Evolutionary conservation across 331 rosid species (phyloP).

Genomic region (Dryas integrifolia): DNA sequence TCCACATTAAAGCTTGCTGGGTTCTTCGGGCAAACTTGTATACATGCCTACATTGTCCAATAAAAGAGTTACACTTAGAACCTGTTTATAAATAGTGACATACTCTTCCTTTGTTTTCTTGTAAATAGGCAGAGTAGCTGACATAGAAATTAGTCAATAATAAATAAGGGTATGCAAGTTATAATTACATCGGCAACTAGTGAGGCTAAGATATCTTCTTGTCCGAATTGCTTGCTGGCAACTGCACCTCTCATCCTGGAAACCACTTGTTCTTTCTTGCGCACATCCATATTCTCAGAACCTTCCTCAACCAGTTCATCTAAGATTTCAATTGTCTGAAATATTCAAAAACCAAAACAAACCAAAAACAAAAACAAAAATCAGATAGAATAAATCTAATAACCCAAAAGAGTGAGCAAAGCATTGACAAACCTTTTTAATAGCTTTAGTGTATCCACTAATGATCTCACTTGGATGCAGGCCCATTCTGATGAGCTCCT

Average conservation of each 20-base stretch:
- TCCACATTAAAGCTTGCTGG: slow-evolving; percentile 81
- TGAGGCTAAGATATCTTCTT: slow-evolving; percentile 75
- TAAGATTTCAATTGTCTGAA: slow-evolving; percentile 62
- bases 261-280: slow-evolving; percentile 72
- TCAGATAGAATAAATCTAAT: background rate
- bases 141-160: background rate
- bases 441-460: slow-evolving; percentile 81
- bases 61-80: background rate
- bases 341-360: background rate
- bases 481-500: slow-evolving; percentile 92
- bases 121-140: background rate
- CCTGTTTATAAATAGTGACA: background rate
- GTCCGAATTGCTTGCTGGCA: slow-evolving; percentile 98
- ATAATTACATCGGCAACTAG: slow-evolving; percentile 68
- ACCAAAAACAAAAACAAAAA: background rate
- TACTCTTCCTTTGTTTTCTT: background rate
- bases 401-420: background rate
- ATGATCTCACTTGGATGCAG: slow-evolving; percentile 86
- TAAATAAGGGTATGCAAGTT: slow-evolving; percentile 6
- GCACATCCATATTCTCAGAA: slow-evolving; percentile 87
- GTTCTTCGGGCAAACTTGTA: slow-evolving; percentile 80
- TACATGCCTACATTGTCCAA: slow-evolving; percentile 57
- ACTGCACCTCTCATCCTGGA: slow-evolving; percentile 77
- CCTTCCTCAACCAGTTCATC: slow-evolving; percentile 69
- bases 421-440: slow-evolving; percentile 54